Conservation (phyloP, 306 rosid genomes). For the Prunus armeniaca region DNA sequence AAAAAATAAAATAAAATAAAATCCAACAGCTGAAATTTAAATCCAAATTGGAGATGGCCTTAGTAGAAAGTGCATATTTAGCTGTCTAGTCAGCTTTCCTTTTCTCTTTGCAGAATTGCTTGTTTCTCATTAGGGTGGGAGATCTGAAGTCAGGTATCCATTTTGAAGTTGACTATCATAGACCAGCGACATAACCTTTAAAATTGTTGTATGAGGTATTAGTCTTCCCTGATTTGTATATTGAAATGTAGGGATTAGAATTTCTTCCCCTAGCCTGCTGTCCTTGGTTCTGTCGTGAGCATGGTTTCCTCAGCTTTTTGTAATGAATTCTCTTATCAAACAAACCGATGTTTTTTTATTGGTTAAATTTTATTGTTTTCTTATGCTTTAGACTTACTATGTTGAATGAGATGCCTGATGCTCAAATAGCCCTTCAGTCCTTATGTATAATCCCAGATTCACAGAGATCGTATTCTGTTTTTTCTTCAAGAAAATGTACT, state of each 20-base stretch:
- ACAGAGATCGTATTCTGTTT: not conserved
- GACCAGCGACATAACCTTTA: not conserved
- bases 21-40: too few species aligned
- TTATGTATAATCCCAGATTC: not conserved
- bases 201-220: not conserved
- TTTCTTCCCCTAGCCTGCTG: too few species aligned
- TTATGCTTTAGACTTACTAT: not conserved
- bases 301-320: too few species aligned
- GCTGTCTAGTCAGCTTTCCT: not conserved
- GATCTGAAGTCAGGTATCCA: not conserved
- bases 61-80: not conserved
- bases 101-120: not conserved
- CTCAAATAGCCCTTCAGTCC: not conserved
- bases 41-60: too few species aligned
- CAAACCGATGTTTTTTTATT: too few species aligned
- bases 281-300: too few species aligned
- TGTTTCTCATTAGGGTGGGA: not conserved
- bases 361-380: not conserved
- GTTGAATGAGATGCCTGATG: not conserved
- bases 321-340: too few species aligned
- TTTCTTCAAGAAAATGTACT: not conserved
- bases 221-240: not conserved
- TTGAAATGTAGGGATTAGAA: not conserved
- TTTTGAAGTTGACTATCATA: not conserved
- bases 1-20: too few species aligned